Base-by-base conservation (phyloP, 495 filamentous ascomycete genomes). In the Talaromyces trachyspermus region DNA sequence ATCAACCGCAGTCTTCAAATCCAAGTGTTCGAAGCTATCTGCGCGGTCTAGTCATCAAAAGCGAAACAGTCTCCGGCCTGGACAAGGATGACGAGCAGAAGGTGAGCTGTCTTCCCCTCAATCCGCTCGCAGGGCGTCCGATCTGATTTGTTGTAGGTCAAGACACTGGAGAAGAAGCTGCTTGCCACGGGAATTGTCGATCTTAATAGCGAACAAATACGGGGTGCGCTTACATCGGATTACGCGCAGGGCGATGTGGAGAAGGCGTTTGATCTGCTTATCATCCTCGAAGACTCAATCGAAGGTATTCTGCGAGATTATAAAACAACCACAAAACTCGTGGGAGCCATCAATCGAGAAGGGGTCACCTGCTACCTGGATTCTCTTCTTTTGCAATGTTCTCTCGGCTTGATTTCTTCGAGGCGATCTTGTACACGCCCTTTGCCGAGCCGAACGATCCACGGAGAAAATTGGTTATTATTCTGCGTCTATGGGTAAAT, bases 321-420 rank as follows among this genome's bases (percentile, higher is more conserved):
- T 59, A 75, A 86, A 18, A 74, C 84, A 3, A 69, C 73, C 30
- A 71, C 83, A 2, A 81, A 78, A 50, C 79, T 96, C 62, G 68
- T 89, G 2, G 92, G 92, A 1, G 92, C 92, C 3, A 84, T 88
- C 52, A 98, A 98, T 58, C 72, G 91, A 36, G 74, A 83, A 14
- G 79, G 76, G 15, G 88, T 92, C 17, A 95, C 92, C 26, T 98
- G 92, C 63, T 98, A 89, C 54, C 70, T 95, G 1, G 92, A 96
- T 58, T 75, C 90, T 1, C 66, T 96, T n/a, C 78, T 98, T 96
- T 95, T 57, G 86, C 92, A 48, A 95, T 98, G 91, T 98, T 98
- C 61, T 85, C 88, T 8, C 80, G 86, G 45, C 68, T 95, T 20
- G 82, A 84, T 38, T 88, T 86, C 54, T 98, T 95, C 60, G 92